Percentiles rank a stretch among this genome's conserved stretches.
phyloP scores from a whole-genome alignment of 2,329 filamentous ascomycete species.

The Ophiosphaerella herpotricha region DNA sequence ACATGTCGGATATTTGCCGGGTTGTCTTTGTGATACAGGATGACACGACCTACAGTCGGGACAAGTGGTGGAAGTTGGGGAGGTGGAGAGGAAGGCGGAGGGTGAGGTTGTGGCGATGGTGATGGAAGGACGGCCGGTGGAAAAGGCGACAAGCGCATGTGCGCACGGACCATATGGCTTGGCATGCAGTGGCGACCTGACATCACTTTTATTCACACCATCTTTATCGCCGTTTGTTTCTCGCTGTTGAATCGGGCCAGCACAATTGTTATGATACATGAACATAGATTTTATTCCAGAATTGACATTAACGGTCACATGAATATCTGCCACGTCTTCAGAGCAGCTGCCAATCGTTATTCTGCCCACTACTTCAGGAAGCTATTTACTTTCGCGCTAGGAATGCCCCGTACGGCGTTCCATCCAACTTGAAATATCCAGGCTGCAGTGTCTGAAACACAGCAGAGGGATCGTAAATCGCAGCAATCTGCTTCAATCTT shows the following conservation, averaged over 20 bases:
- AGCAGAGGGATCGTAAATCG: constrained; percentile 18
- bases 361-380: too few relatives aligned
- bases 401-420: constrained; percentile 20
- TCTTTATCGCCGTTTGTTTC: neutral
- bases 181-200: neutral
- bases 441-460: constrained; percentile 27
- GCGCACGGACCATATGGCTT: neutral
- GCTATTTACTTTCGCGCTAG: neutral
- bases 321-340: too few relatives aligned
- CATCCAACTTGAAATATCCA: constrained; percentile 28
- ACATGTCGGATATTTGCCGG: constrained; percentile 63
- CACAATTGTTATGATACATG: too few relatives aligned
- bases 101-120: constrained; percentile 13
- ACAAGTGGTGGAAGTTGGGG: constrained; percentile 10
- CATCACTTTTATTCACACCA: neutral
- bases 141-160: neutral
- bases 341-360: too few relatives aligned
- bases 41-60: constrained; percentile 16
- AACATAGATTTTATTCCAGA: too few relatives aligned
- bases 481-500: constrained; percentile 19
- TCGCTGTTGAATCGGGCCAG: too few relatives aligned
- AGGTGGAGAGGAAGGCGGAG: neutral
- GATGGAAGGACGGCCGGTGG: neutral
- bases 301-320: too few relatives aligned
- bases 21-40: constrained; percentile 9